Evolutionary conservation across 2,329 filamentous ascomycete species (phyloP), one percentile per base, ranked within the genome.

Genomic region (Raffaelea ambrosiae): DNA sequence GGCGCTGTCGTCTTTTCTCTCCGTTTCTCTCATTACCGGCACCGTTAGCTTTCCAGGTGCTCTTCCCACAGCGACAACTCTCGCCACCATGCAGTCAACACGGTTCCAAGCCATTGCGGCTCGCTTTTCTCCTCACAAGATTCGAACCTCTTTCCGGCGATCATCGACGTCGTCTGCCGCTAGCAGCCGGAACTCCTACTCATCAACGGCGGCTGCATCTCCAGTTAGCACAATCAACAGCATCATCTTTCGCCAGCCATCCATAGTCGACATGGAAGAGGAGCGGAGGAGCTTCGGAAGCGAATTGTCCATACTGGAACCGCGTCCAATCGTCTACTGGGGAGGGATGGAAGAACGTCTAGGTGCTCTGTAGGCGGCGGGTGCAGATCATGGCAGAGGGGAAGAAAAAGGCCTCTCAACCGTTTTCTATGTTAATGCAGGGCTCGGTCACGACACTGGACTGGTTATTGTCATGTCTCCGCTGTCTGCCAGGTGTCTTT

Each of bases 301-400:
- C 45, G 76, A 77, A 56, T 66, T 82, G 9, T 69, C 67, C 55
- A 66, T 83, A 18, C 69, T 83, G 22, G 79, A 83, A 63, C 79
- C 79, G 2, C 66, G 79, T 40, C 79, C 79, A 11, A 69, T 81
- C 33, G 76, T 81, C 46, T 81, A 80, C 64, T 83, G 78, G 73
- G 76, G 74, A 54, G 76, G 79, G 36, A 61, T 83, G 43, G 79
- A 82, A 63, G 79, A 81, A 65, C 70, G 77, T 46, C 78, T 81
- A 59, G 66, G 67, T 19, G 63, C 70, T n/a, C n/a, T n/a, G n/a
- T n/a, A n/a, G n/a, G n/a, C n/a, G n/a, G n/a, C n/a, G n/a, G n/a
- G n/a, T n/a, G n/a, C n/a, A n/a, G n/a, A n/a, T n/a, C n/a, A n/a
- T n/a, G n/a, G n/a, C n/a, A n/a, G n/a, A n/a, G n/a, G n/a, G n/a